Percentiles rank a stretch among this genome's conserved stretches.
These are phyloP conservation scores for Royoungia palumana DNA, from an alignment of 768 basidiomycete species.

Conservation along the genomic window DNA sequence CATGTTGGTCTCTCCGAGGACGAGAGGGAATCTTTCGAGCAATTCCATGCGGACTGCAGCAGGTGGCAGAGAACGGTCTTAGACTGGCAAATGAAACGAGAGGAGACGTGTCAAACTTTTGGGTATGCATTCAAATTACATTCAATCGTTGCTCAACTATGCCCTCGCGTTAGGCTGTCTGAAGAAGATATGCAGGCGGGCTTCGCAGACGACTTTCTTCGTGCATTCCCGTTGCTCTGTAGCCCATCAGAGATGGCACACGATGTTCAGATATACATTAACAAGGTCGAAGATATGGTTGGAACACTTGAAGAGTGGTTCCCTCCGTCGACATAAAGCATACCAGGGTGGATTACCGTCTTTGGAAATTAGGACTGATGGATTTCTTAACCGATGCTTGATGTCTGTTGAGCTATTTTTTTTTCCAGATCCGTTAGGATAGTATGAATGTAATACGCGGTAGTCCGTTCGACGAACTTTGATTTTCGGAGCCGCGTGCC, in stretches of 20 bases:
- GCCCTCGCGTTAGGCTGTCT: slow-evolving; percentile 7
- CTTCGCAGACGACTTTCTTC: slow-evolving; percentile 25
- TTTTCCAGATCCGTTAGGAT: too few species aligned
- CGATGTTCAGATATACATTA: slow-evolving; percentile 25
- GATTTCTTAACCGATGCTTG: neutral
- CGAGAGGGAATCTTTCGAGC: slow-evolving; percentile 19
- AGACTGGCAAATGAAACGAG: slow-evolving; percentile 21
- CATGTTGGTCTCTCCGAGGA: slow-evolving; percentile 22
- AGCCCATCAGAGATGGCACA: slow-evolving; percentile 7
- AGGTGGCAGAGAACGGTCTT: slow-evolving; percentile 17
- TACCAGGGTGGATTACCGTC: neutral
- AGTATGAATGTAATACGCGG: too few species aligned
- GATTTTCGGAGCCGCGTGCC: too few species aligned
- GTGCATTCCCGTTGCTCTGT: slow-evolving; percentile 18
- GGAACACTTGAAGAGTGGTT: slow-evolving; percentile 26
- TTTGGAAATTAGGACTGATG: neutral
- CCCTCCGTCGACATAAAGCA: neutral
- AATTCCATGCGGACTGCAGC: slow-evolving; percentile 14
- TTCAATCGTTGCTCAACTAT: neutral
- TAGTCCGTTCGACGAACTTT: too few species aligned
- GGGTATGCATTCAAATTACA: slow-evolving; percentile 3
- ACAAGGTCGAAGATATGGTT: slow-evolving; percentile 26
- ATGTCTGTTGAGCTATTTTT: too few species aligned
- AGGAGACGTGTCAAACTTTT: slow-evolving; percentile 4
- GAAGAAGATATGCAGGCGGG: slow-evolving; percentile 8